Evolutionary conservation across 2,329 filamentous ascomycete genomes (phyloP).

Genomic region (Penicillium occitanis): DNA sequence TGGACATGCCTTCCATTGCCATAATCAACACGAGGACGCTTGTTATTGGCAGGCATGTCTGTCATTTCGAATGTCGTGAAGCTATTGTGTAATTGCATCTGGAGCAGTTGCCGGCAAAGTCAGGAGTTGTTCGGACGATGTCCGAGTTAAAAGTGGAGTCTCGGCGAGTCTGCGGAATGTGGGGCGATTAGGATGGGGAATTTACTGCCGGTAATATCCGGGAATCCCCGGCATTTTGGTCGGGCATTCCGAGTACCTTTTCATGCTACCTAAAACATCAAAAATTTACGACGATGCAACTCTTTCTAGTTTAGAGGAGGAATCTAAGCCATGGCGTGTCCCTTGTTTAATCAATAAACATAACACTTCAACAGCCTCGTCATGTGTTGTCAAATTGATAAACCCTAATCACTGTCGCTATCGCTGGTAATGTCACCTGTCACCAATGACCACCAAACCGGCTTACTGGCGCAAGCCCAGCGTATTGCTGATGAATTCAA

Average conservation of each 20-base stretch:
- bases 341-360: not conserved
- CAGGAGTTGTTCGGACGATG: constrained; percentile 7
- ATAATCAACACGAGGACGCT: constrained; percentile 12
- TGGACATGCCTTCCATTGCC: not conserved
- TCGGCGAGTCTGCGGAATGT: not conserved
- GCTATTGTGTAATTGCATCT: not conserved
- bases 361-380: constrained; percentile 4
- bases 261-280: not conserved
- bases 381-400: not conserved
- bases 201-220: constrained; percentile 3
- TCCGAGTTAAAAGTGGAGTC: not conserved
- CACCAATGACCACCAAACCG: constrained; percentile 16
- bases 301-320: not conserved
- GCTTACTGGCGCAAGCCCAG: constrained; percentile 22
- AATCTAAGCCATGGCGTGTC: not conserved
- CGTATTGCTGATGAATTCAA: constrained; percentile 21
- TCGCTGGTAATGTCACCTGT: constrained; percentile 19
- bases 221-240: not conserved
- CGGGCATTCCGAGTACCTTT: not conserved
- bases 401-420: constrained; percentile 9
- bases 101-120: not conserved
- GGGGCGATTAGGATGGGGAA: not conserved
- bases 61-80: not conserved
- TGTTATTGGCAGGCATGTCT: constrained; percentile 17
- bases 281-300: not conserved